Percentiles rank a stretch among this genome's conserved stretches.
Evolutionary conservation across 768 basidiomycete genomes (phyloP).

Genomic region (Tulasnella sp.): DNA sequence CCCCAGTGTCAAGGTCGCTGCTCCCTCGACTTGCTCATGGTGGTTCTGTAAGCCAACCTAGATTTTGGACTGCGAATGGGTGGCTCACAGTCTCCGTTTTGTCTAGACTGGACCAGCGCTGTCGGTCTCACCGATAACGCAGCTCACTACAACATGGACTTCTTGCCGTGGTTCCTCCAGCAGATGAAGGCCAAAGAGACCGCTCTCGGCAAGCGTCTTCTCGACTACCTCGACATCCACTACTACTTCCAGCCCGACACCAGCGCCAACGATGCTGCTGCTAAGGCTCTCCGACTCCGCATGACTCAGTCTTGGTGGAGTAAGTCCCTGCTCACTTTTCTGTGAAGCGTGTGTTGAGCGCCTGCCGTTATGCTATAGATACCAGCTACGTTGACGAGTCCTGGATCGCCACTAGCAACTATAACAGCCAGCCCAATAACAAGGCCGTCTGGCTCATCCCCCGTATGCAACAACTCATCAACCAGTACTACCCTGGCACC

Average conservation of each 20-base stretch:
- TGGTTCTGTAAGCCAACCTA: constrained; percentile 41
- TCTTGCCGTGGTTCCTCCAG: constrained; percentile 59
- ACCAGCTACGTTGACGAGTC: constrained; percentile 59
- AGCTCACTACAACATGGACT: constrained; percentile 58
- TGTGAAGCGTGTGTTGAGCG: too few relatives aligned
- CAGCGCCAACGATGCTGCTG: constrained; percentile 56
- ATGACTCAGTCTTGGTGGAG: constrained; percentile 57
- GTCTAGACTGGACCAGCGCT: constrained; percentile 56
- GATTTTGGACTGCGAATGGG: constrained; percentile 40
- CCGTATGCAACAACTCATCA: constrained; percentile 56
- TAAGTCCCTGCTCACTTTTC: background rate
- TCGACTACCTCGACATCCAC: constrained; percentile 58
- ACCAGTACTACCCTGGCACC: constrained; percentile 58
- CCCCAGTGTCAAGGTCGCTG: constrained; percentile 52
- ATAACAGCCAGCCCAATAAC: constrained; percentile 54
- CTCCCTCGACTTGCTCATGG: constrained; percentile 49
- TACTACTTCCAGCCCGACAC: constrained; percentile 60
- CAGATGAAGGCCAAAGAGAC: constrained; percentile 52
- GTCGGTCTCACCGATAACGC: constrained; percentile 55
- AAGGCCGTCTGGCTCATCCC: constrained; percentile 53
- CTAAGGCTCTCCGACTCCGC: constrained; percentile 56
- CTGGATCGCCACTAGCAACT: constrained; percentile 48
- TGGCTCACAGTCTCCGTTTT: background rate
- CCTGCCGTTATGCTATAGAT: constrained; percentile 37
- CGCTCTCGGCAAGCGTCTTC: constrained; percentile 48